phyloP scores from a whole-genome alignment of 2,329 filamentous ascomycete species.

The Thermoascus crustaceus region DNA sequence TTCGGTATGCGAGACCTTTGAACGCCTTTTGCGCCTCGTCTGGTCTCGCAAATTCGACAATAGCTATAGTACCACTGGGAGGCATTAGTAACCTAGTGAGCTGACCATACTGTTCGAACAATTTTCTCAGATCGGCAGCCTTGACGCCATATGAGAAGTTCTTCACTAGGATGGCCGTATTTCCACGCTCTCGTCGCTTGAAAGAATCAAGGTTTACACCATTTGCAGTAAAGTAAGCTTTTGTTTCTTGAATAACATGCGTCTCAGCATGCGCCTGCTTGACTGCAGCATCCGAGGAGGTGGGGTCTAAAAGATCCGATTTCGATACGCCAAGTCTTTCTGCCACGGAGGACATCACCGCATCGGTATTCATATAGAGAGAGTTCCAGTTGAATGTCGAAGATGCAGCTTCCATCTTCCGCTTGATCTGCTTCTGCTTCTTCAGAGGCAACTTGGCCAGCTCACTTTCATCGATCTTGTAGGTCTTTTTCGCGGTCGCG shows the following conservation, averaged over 20 bases:
- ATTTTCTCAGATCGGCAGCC: slow-evolving; percentile 64
- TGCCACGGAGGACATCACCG: slow-evolving; percentile 83
- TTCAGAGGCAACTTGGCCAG: slow-evolving; percentile 89
- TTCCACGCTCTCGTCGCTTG: slow-evolving; percentile 73
- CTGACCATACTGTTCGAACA: slow-evolving; percentile 81
- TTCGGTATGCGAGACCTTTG: slow-evolving; percentile 74
- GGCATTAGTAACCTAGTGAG: slow-evolving; percentile 82
- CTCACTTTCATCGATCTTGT: slow-evolving; percentile 76
- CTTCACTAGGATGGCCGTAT: slow-evolving; percentile 83
- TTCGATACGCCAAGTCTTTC: slow-evolving; percentile 82
- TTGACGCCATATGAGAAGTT: slow-evolving; percentile 84
- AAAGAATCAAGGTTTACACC: slow-evolving; percentile 90
- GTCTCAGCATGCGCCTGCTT: slow-evolving; percentile 97
- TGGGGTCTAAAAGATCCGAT: slow-evolving; percentile 87
- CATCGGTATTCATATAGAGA: slow-evolving; percentile 93
- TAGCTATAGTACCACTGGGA: slow-evolving; percentile 83
- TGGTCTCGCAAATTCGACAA: slow-evolving; percentile 76
- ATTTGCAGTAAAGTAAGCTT: slow-evolving; percentile 78
- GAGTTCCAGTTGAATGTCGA: slow-evolving; percentile 95
- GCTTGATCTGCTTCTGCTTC: slow-evolving; percentile 84
- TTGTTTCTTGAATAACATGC: slow-evolving; percentile 91
- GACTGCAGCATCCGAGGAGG: slow-evolving; percentile 84
- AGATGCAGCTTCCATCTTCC: slow-evolving; percentile 69
- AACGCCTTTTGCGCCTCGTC: slow-evolving; percentile 79
- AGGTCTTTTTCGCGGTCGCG: slow-evolving; percentile 70